Conservation (phyloP, 441 rosid species). For the Corymbia citriodora region DNA sequence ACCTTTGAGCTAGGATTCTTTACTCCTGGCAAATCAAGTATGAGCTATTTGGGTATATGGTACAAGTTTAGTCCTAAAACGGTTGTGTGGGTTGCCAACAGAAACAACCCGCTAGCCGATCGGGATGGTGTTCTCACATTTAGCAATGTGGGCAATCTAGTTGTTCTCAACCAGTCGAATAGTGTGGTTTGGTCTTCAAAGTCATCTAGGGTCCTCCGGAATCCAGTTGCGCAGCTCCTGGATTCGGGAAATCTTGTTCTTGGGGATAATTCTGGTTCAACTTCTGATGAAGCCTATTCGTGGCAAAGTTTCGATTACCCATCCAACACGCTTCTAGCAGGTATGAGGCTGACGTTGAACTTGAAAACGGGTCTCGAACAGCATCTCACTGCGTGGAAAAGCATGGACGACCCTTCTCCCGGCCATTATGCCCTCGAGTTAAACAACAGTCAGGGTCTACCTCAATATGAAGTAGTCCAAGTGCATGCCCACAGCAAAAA, state of each 20-base stretch:
- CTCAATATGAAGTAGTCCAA: neutral
- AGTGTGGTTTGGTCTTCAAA: neutral
- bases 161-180: neutral
- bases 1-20: neutral
- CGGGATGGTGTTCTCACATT: neutral
- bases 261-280: neutral
- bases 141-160: neutral
- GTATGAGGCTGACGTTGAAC: slow-evolving; percentile 13
- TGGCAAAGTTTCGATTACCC: slow-evolving; percentile 22
- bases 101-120: neutral
- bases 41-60: neutral
- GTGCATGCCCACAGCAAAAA: neutral
- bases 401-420: slow-evolving; percentile 5
- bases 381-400: slow-evolving; percentile 6
- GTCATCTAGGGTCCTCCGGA: neutral
- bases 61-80: neutral
- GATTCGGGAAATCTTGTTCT: slow-evolving; percentile 9
- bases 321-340: slow-evolving; percentile 7
- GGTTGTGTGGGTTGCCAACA: neutral
- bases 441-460: neutral
- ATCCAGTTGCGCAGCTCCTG: neutral
- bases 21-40: neutral
- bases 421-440: neutral
- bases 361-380: neutral
- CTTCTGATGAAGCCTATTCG: neutral